These are phyloP conservation scores for Eleusine coracana DNA, from an alignment of 176 grass and related monocot species.

Conservation along the genomic window DNA sequence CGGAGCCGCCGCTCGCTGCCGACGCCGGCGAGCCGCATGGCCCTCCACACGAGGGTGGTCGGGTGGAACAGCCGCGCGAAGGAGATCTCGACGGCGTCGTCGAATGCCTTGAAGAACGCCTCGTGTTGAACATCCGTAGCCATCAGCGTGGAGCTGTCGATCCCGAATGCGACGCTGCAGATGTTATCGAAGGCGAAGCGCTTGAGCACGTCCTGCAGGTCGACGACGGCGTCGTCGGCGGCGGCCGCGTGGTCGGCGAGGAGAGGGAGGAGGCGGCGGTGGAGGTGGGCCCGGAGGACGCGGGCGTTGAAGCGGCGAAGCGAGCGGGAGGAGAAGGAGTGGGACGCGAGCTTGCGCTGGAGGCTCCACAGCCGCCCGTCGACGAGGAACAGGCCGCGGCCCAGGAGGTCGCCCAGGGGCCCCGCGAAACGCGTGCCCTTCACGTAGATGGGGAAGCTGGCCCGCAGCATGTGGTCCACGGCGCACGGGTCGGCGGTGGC, in stretches of 20 bases:
- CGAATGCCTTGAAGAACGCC: constrained; percentile 59
- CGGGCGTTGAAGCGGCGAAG: constrained; percentile 47
- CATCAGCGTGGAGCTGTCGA: constrained; percentile 45
- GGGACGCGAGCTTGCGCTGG: constrained; percentile 68
- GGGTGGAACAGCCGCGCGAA: constrained; percentile 60
- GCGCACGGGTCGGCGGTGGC: constrained; percentile 55
- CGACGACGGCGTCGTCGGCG: constrained; percentile 18
- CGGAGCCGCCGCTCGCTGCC: constrained; percentile 62
- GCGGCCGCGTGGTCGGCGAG: constrained; percentile 42
- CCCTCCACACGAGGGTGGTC: constrained; percentile 48
- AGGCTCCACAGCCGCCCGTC: constrained; percentile 62
- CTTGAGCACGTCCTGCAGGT: constrained; percentile 63
- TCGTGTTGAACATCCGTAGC: background rate
- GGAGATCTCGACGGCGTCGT: constrained; percentile 61
- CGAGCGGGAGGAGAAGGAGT: constrained; percentile 59
- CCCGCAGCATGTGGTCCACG: constrained; percentile 61
- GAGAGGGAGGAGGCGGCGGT: constrained; percentile 46
- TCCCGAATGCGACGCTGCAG: constrained; percentile 59
- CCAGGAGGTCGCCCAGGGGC: constrained; percentile 60
- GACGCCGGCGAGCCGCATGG: constrained; percentile 44
- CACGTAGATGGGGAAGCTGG: constrained; percentile 60
- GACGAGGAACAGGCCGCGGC: constrained; percentile 51
- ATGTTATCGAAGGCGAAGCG: constrained; percentile 68
- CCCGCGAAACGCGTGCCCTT: constrained; percentile 59
- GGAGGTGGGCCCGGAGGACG: constrained; percentile 44